Evolutionary conservation across 2,329 filamentous ascomycete genomes (phyloP).

Genomic region (Aureobasidium melanogenum): DNA sequence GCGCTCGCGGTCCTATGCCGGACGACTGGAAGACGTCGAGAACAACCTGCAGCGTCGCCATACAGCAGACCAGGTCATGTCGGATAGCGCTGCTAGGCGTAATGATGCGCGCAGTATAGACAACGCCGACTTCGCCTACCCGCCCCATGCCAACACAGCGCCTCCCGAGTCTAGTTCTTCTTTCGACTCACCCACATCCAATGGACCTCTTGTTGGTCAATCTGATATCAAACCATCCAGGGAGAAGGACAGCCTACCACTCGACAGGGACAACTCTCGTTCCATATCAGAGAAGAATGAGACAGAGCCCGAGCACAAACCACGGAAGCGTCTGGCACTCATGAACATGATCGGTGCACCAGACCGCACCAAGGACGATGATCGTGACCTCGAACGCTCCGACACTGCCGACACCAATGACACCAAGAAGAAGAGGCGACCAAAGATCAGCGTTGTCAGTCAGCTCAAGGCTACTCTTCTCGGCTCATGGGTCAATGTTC

Average conservation of each 20-base stretch:
- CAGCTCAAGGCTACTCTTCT: conserved; percentile 68
- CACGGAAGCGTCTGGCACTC: neutral
- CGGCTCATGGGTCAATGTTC: conserved; percentile 77
- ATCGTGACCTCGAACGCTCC: conserved; percentile 15
- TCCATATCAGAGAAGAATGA: neutral
- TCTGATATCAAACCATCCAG: neutral
- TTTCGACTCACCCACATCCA: neutral
- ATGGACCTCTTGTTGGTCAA: neutral
- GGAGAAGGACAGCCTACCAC: neutral
- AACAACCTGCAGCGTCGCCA: conserved; percentile 5
- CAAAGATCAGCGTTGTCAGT: conserved; percentile 21
- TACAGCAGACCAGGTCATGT: conserved; percentile 12
- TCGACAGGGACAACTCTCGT: conserved; percentile 1
- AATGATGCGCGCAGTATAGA: conserved; percentile 1
- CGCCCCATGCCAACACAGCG: conserved; percentile 13
- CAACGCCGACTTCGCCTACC: conserved; percentile 12
- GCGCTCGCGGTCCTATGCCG: conserved; percentile 1
- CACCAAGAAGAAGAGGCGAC: conserved; percentile 19
- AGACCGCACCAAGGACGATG: neutral
- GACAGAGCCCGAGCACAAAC: neutral
- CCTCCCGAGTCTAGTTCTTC: neutral
- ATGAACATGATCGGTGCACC: neutral
- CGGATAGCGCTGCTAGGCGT: conserved; percentile 2
- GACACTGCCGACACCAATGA: conserved; percentile 19
- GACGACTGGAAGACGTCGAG: conserved; percentile 9